Percentiles rank a stretch among this genome's conserved stretches.
These are phyloP conservation scores for Arthrobotrys entomopaga DNA, from an alignment of 2,329 filamentous ascomycete species.

Conservation along the genomic window DNA sequence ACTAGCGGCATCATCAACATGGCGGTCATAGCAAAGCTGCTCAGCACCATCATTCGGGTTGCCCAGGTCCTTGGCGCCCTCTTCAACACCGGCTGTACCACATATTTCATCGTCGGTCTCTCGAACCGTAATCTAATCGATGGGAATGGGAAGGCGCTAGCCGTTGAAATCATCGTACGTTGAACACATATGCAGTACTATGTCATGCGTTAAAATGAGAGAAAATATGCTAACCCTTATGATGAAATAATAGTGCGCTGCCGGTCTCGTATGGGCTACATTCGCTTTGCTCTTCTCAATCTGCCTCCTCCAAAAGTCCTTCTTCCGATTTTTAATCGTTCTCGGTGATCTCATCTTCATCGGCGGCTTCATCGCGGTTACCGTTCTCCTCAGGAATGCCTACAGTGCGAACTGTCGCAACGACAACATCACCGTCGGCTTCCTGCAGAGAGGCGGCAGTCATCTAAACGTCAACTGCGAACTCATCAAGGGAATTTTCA, in stretches of 20 bases:
- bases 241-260: constrained; percentile 20
- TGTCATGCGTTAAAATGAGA: no score
- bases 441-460: constrained; percentile 34
- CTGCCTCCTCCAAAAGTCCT: constrained; percentile 56
- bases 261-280: constrained; percentile 39
- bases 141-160: constrained; percentile 27
- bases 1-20: constrained; percentile 6
- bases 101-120: constrained; percentile 48
- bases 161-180: constrained; percentile 49
- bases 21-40: constrained; percentile 44
- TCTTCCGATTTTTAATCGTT: constrained; percentile 55
- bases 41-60: constrained; percentile 24
- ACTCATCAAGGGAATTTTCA: constrained; percentile 46
- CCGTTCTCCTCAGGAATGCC: constrained; percentile 53
- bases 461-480: constrained; percentile 32
- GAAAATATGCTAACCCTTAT: constrained; percentile 15
- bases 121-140: constrained; percentile 33
- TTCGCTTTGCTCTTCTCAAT: constrained; percentile 54
- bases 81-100: constrained; percentile 37
- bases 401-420: constrained; percentile 28
- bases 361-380: constrained; percentile 55
- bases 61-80: constrained; percentile 37
- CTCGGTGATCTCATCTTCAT: constrained; percentile 50
- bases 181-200: no score
- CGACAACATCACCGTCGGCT: constrained; percentile 15